Base-by-base conservation (phyloP, 148 eudicot genomes). In the Vaccinium darrowii region DNA sequence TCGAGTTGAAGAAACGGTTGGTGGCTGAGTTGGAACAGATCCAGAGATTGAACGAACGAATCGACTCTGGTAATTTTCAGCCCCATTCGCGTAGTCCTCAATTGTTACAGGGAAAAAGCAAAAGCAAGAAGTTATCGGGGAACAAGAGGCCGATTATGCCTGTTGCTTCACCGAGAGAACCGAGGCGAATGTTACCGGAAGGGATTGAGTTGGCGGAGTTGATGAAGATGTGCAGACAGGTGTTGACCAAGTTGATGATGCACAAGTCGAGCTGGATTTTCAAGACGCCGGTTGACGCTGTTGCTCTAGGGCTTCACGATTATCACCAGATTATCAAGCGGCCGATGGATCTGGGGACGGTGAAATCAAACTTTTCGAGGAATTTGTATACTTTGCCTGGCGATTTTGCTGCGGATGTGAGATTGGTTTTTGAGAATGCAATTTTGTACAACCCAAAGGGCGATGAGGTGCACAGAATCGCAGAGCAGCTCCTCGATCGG, bases 401-500 rank as follows among this genome's bases (percentile, higher is more conserved):
- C 13, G 94, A 94, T 16, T 94, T 94, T 74, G 95, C 98, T 0
- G 85, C 84, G 1, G 95, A 95, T 80, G 94, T 95, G 43, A 79
- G 98, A 86, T 86, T 95, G 82, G 91, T 94, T 0, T 95, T 94
- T 52, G 89, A 90, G 65, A 95, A 95, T 88, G 98, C 98, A 0
- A 56, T 95, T 80, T 19, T 88, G 85, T 95, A 95, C 80, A 95
- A 95, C 51, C 98, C 97, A 0, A 90, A 92, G 79, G 91, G 90
- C 0, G 95, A 95, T 57, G 93, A 93, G 52, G 97, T 95, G 78
- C 88, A 94, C 75, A 83, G 23, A 4, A 76, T 90, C 84, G 98
- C 98, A 15, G 90, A 85, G 79, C 79, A 80, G 82, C 81, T 91
- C 39, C 78, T 95, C 1, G 87, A 52, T 7, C 86, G 85, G 76